A percentile compares a stretch with the other conserved stretches of the same genome.
Evolutionary conservation across 1,284 basidiomycete genomes (phyloP).

Genomic region (Laetiporus sulphureus): DNA sequence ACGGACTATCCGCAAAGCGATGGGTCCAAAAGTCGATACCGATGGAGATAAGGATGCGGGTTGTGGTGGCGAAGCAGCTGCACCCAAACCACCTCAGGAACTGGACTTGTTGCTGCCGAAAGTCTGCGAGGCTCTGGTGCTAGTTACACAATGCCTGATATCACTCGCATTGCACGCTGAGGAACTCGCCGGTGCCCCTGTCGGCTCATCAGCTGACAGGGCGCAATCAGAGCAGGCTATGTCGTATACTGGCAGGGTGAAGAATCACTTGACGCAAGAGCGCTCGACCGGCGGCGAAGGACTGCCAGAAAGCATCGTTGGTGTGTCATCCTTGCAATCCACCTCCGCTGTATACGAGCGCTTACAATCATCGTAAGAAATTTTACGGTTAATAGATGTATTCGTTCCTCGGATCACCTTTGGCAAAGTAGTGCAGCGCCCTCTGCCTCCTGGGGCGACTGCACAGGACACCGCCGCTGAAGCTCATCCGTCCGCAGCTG

Average conservation of each 20-base stretch:
- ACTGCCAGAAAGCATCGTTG: constrained; percentile 53
- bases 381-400: constrained; percentile 59
- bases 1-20: constrained; percentile 40
- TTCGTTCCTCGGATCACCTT: constrained; percentile 79
- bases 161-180: constrained; percentile 56
- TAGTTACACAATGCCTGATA: constrained; percentile 71
- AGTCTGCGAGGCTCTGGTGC: constrained; percentile 73
- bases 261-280: constrained; percentile 11
- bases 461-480: constrained; percentile 7
- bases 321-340: constrained; percentile 31
- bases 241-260: constrained; percentile 5
- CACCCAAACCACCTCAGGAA: constrained; percentile 20
- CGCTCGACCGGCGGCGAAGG: constrained; percentile 32
- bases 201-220: not conserved
- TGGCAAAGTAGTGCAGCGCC: constrained; percentile 44
- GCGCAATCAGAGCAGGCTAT: constrained; percentile 3
- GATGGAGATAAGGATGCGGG: no score
- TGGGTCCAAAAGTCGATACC: constrained; percentile 22
- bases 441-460: constrained; percentile 4
- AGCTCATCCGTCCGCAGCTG: constrained; percentile 24
- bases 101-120: constrained; percentile 65
- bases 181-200: constrained; percentile 19
- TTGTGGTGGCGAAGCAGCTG: no score
- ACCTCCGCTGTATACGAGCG: not conserved
- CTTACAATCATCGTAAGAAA: constrained; percentile 36